phyloP scores from a whole-genome alignment of 768 basidiomycete genomes.

The Rhizopogon vesiculosus region DNA sequence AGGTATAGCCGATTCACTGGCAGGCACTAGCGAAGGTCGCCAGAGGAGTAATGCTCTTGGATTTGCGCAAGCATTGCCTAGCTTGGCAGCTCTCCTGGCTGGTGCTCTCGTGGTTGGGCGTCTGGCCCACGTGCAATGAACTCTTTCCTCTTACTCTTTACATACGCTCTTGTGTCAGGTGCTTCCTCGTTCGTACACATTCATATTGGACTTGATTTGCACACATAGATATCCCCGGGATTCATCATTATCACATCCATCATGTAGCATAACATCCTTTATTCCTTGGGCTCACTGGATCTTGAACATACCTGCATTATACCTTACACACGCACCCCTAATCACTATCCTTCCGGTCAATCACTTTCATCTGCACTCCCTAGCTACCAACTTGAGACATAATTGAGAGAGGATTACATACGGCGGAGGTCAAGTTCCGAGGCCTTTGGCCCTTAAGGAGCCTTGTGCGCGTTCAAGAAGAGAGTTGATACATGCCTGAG shows the following conservation, averaged over 20 bases:
- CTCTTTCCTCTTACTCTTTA: not conserved
- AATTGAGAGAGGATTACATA: too few species aligned
- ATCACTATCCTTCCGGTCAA: not conserved
- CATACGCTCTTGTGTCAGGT: slow-evolving; percentile 1
- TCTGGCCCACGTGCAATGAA: slow-evolving; percentile 1
- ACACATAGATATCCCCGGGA: not conserved
- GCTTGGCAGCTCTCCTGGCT: slow-evolving; percentile 7
- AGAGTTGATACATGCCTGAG: too few species aligned
- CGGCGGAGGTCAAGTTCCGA: too few species aligned
- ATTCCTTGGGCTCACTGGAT: not conserved
- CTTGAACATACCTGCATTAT: not conserved
- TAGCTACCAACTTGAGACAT: not conserved
- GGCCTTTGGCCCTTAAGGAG: too few species aligned
- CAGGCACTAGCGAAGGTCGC: slow-evolving; percentile 6
- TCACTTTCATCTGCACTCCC: too few species aligned
- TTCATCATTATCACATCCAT: not conserved
- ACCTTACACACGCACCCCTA: not conserved
- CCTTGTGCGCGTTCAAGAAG: too few species aligned
- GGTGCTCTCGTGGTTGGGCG: slow-evolving; percentile 11
- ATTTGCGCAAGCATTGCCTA: slow-evolving; percentile 8
- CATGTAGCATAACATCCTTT: not conserved
- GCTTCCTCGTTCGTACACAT: slow-evolving; percentile 8
- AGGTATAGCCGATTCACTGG: slow-evolving; percentile 20
- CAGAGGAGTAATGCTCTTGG: not conserved
- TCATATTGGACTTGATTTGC: not conserved